These are phyloP conservation scores for Cetradonia linearis DNA, from an alignment of 495 filamentous ascomycete species.

Conservation along the genomic window DNA sequence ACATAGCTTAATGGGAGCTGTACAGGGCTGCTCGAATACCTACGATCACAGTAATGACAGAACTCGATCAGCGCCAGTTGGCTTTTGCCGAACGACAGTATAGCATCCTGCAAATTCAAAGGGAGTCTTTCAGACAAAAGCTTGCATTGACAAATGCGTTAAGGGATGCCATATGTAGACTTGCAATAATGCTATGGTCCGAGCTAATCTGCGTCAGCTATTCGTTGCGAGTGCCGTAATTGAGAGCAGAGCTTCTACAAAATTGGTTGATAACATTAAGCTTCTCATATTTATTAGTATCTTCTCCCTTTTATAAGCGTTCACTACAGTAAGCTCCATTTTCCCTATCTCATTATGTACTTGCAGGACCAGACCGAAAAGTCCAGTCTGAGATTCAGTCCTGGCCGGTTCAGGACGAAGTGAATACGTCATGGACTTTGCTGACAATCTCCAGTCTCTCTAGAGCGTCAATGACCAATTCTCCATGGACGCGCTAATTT, in stretches of 20 bases:
- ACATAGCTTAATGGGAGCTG: conserved; percentile 26
- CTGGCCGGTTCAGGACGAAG: neutral
- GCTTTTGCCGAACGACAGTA: conserved; percentile 23
- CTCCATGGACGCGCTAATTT: conserved; percentile 21
- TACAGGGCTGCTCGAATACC: conserved; percentile 21
- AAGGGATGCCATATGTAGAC: conserved; percentile 23
- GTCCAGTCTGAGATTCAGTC: neutral
- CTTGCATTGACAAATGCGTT: conserved; percentile 25
- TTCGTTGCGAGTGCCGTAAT: conserved; percentile 30
- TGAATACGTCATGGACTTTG: neutral
- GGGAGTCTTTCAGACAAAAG: conserved; percentile 26
- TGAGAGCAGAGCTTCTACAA: conserved; percentile 28
- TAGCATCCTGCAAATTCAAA: conserved; percentile 22
- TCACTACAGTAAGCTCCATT: conserved; percentile 29
- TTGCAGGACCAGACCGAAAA: neutral
- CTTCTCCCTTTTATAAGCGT: conserved; percentile 40
- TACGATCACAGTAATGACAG: neutral
- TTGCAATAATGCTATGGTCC: neutral
- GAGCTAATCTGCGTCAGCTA: conserved; percentile 18
- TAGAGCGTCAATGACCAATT: conserved; percentile 27
- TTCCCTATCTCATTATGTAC: neutral
- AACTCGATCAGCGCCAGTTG: conserved; percentile 19
- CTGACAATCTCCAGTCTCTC: conserved; percentile 19
- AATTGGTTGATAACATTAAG: conserved; percentile 37
- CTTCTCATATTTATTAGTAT: conserved; percentile 40